phyloP scores from a whole-genome alignment of 164 flowering plant genomes.

The Annona squamosa region DNA sequence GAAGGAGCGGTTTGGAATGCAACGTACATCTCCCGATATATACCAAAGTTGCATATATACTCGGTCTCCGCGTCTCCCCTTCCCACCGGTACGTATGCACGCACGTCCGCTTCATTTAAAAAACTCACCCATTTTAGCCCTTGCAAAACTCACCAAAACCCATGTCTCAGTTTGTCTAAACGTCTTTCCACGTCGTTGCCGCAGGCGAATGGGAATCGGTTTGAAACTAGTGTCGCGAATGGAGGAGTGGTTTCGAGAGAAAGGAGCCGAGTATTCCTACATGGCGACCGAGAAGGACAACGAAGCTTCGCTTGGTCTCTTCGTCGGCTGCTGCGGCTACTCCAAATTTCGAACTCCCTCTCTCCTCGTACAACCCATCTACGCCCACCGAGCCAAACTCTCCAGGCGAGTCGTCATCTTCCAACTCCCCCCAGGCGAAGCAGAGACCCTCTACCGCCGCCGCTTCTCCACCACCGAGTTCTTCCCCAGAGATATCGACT shows the following conservation, averaged over 20 bases:
- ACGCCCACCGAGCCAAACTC: conserved; percentile 58
- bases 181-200: not conserved
- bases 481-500: conserved; percentile 84
- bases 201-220: conserved; percentile 85
- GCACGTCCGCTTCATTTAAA: not conserved
- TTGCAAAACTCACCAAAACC: not conserved
- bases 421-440: conserved; percentile 44
- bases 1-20: conserved; percentile 7
- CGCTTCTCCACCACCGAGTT: conserved; percentile 79
- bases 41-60: conserved; percentile 78
- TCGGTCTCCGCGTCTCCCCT: conserved; percentile 95
- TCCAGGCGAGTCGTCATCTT: conserved; percentile 36
- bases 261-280: conserved; percentile 87
- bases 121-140: not conserved
- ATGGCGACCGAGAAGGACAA: conserved; percentile 91
- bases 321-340: conserved; percentile 70
- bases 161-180: no score
- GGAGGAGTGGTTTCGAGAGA: conserved; percentile 74
- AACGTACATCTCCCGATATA: conserved; percentile 39
- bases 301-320: conserved; percentile 65
- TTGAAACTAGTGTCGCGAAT: conserved; percentile 47
- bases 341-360: conserved; percentile 82
- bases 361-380: conserved; percentile 86
- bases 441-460: conserved; percentile 62
- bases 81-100: conserved; percentile 49